These are phyloP conservation scores for Pistacia vera DNA, from an alignment of 345 rosid species.

Conservation along the genomic window DNA sequence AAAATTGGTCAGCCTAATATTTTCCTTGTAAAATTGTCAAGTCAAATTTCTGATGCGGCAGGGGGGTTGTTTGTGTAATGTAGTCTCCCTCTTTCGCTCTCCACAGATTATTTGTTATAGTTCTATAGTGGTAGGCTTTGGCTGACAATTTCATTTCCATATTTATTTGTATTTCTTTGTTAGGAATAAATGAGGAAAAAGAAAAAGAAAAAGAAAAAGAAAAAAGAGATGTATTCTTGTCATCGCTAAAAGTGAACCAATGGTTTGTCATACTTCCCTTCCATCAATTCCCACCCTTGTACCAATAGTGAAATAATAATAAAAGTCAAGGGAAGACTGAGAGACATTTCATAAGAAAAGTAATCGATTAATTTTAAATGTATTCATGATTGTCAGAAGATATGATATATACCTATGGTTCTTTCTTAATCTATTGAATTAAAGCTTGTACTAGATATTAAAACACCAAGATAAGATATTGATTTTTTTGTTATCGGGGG, in stretches of 20 bases:
- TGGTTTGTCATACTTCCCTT: too few species aligned
- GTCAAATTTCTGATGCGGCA: slow-evolving; percentile 6
- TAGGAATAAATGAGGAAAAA: slow-evolving; percentile 25
- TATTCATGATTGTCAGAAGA: too few species aligned
- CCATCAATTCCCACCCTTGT: not conserved
- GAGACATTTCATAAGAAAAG: too few species aligned
- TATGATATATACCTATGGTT: too few species aligned
- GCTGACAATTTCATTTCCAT: slow-evolving; percentile 18
- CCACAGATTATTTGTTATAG: slow-evolving; percentile 19
- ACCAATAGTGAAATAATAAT: not conserved
- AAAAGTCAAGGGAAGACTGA: too few species aligned
- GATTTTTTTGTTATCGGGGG: too few species aligned
- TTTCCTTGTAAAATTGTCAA: slow-evolving; percentile 13
- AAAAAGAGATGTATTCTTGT: not conserved
- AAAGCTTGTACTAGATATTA: too few species aligned
- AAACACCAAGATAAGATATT: too few species aligned
- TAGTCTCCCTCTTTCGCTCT: slow-evolving; percentile 3
- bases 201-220: not conserved
- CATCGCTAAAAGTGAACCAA: not conserved
- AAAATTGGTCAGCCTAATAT: slow-evolving; percentile 20
- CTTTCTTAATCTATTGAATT: too few species aligned
- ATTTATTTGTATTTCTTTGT: slow-evolving; percentile 26
- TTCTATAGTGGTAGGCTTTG: slow-evolving; percentile 15
- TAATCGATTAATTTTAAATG: too few species aligned
- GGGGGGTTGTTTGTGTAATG: slow-evolving; percentile 24